Evolutionary conservation across 768 basidiomycete genomes (phyloP), one percentile per base, ranked within the genome.

Genomic region (Hortiboletus flavorubellus): DNA sequence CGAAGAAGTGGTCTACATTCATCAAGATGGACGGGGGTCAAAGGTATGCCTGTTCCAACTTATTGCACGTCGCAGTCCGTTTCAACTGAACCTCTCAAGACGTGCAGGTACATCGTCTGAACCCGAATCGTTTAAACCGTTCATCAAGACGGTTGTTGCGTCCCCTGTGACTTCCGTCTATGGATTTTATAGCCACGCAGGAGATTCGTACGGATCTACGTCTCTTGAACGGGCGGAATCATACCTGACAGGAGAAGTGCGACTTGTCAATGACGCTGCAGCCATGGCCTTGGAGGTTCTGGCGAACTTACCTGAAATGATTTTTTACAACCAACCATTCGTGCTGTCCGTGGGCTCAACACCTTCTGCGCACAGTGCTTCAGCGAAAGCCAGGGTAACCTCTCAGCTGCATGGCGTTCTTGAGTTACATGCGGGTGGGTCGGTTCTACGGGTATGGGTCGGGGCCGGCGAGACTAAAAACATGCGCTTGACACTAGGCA

Each of bases 301-400:
- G 31, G 66, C 73, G 9, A 63, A 65, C 37, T 72, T 74, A 14
- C 64, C 72, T 12, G 66, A 71, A 38, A 65, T 58, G n/a, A 46
- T 54, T 5, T 54, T 66, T 39, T 69, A 76, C 50, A 72, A 74
- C 7, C 69, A 74, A 37, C 78, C 81, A 6, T 92, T 89, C 61
- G 79, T 90, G 2, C 72, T 94, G 35, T 87, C 88, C 2, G 85
- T 93, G 2, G 91, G 92, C 21, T 87, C 91, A n/a, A 93, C 92
- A 3, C 92, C 92, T 2, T 86, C 91, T 3, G 92, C 91, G 0
- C 89, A 93, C 65, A 86, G 87, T 10, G 89, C 87, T 12, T 82
- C 79, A 31, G 72, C 78, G 23, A 80, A 78, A 61, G 76, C 76
- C 18, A 67, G 73, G 42, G 64, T 86, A 18, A 72, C 77, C 8